Conservation (phyloP, 805 yeast genomes). For the Kuraishia cidri region DNA sequence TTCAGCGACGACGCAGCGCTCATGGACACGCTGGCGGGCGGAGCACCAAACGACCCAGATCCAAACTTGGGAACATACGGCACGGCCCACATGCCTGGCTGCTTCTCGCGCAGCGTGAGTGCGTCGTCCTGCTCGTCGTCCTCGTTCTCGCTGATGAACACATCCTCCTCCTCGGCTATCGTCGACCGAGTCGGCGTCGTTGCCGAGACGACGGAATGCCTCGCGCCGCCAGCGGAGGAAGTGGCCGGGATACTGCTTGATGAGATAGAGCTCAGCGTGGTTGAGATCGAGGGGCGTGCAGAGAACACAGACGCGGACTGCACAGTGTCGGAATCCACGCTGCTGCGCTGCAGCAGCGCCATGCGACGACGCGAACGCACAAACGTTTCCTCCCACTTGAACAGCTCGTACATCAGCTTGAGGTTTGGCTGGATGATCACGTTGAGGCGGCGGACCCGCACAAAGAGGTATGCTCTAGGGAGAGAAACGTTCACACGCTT, state of each 20-base stretch:
- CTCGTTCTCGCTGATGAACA: conserved; percentile 3
- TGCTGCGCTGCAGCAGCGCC: too few species aligned
- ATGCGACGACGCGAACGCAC: conserved; percentile 7
- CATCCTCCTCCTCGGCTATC: conserved; percentile 8
- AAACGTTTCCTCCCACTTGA: conserved; percentile 51
- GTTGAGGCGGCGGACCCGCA: conserved; percentile 82
- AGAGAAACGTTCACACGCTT: conserved; percentile 55
- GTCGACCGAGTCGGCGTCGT: too few species aligned
- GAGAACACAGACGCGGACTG: not conserved
- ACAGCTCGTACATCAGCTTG: conserved; percentile 83
- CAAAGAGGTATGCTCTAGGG: conserved; percentile 77
- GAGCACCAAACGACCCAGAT: too few species aligned
- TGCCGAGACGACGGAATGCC: too few species aligned
- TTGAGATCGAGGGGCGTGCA: conserved; percentile 5
- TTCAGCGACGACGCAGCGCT: conserved; percentile 2
- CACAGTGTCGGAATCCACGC: not conserved
- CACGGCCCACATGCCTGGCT: too few species aligned
- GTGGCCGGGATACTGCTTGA: too few species aligned
- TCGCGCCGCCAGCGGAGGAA: too few species aligned
- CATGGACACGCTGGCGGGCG: too few species aligned
- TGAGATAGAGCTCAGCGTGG: conserved; percentile 8
- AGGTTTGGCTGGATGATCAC: conserved; percentile 92
- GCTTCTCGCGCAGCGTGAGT: too few species aligned
- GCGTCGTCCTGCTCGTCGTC: too few species aligned
- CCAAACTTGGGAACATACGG: too few species aligned